Base-by-base conservation (phyloP, 768 basidiomycete genomes). In the Rhodotorula toruloides region DNA sequence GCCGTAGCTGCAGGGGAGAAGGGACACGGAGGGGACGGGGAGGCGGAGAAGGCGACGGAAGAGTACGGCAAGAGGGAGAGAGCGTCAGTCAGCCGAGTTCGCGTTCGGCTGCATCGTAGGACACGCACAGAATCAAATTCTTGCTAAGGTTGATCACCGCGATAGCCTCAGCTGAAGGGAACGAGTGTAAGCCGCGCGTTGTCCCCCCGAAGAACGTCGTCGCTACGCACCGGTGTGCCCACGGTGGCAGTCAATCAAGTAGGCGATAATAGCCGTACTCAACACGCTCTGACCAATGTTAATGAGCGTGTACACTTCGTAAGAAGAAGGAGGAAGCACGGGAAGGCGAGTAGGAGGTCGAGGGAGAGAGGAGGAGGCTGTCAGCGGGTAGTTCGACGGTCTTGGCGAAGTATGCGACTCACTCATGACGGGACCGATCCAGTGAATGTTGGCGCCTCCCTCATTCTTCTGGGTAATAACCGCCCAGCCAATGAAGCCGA, bases 211-310 rank as follows among this genome's bases (percentile, higher is more conserved):
- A n/a, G n/a, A n/a, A n/a, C n/a, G n/a, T n/a, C n/a, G n/a, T n/a
- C n/a, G n/a, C n/a, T n/a, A n/a, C n/a, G n/a, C n/a, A n/a, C n/a
- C n/a, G 16, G 81, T 79, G 70, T 80, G 77, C 37, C 76, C 68
- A 31, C 77, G 77, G 72, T 82, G 80, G n/a, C 77, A 79, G 67
- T 82, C 81, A 31, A 82, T 78, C 17, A 82, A 74, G 69, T 82
- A 82, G 11, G 80, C 80, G 27, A 81, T 78, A 12, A 80, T 78
- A 19, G 79, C 79, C 10, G 81, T 75, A 8, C 79, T 78, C 22
- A 79, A 79, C 47, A 81, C 77, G 49, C 79, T 77, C 77, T 81
- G 79, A 63, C 80, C 80, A 73, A 80, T 80, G 74, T 81, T 80
- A 49, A 57, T 52, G 27, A 54, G 25, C 37, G 12, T 49, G 54